Conservation (phyloP, 176 grass and related monocot species). For the Themeda triandra region DNA sequence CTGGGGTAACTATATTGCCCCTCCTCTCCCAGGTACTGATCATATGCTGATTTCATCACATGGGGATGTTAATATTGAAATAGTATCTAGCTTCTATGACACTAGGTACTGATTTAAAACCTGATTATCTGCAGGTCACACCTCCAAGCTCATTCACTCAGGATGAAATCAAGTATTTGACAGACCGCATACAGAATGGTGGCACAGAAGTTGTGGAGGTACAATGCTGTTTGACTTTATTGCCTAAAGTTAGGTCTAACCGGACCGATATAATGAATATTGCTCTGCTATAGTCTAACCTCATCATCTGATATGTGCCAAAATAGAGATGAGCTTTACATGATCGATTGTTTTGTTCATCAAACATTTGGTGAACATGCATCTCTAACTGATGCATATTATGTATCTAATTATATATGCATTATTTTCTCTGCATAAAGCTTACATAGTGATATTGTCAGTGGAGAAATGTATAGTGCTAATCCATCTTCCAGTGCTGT, state of each 20-base stretch:
- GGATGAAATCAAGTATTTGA: slow-evolving; percentile 79
- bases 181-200: slow-evolving; percentile 88
- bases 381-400: background rate
- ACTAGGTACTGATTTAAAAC: background rate
- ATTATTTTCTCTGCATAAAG: background rate
- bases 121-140: slow-evolving; percentile 23
- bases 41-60: background rate
- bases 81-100: slow-evolving; percentile 1
- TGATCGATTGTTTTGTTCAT: background rate
- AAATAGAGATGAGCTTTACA: background rate
- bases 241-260: background rate
- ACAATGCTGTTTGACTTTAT: slow-evolving; percentile 24
- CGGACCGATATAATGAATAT: background rate
- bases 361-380: background rate
- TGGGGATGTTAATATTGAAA: background rate
- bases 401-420: background rate
- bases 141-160: background rate
- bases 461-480: background rate
- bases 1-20: slow-evolving; percentile 77
- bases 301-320: background rate
- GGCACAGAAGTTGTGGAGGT: slow-evolving; percentile 99
- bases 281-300: background rate
- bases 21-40: slow-evolving; percentile 64
- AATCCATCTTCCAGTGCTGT: background rate
- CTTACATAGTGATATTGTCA: background rate